Conservation (phyloP, 805 yeast genomes). For the Saccharomycopsis malanga region DNA sequence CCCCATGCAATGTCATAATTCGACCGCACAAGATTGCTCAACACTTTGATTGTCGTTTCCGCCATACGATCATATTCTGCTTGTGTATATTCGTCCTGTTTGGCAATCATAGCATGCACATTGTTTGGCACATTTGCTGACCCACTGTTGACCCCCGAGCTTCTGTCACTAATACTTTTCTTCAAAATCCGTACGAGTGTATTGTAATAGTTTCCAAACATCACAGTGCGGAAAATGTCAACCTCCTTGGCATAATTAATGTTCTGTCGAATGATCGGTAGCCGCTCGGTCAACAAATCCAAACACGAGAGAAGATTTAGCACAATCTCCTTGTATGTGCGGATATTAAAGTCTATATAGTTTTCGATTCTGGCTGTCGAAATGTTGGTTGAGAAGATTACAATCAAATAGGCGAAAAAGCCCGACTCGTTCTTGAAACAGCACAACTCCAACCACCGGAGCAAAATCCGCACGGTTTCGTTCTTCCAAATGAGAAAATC, state of each 20-base stretch:
- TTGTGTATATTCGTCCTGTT: background rate
- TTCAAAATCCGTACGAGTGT: constrained; percentile 32
- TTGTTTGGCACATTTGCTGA: background rate
- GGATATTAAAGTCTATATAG: background rate
- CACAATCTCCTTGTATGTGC: constrained; percentile 31
- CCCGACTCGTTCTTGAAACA: constrained; percentile 23
- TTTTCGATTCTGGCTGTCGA: background rate
- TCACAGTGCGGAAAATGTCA: constrained; percentile 47
- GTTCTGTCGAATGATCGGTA: constrained; percentile 49
- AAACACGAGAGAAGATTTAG: constrained; percentile 56
- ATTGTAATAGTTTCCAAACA: constrained; percentile 67
- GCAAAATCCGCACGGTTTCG: constrained; percentile 29
- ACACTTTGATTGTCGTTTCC: constrained; percentile 1
- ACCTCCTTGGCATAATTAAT: constrained; percentile 48
- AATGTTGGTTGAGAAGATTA: background rate
- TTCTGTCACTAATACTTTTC: constrained; percentile 36
- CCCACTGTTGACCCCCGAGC: background rate
- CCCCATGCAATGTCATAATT: constrained; percentile 15
- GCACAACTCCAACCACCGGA: constrained; percentile 31
- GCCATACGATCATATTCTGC: constrained; percentile 6
- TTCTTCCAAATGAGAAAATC: constrained; percentile 25
- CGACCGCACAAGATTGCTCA: constrained; percentile 15
- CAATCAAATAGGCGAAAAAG: background rate
- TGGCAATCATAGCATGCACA: background rate
- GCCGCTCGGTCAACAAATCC: constrained; percentile 44